Percentiles rank a stretch among this genome's conserved stretches.
Conservation (phyloP, 495 filamentous ascomycete genomes). For the Lichenothelia convexa region DNA sequence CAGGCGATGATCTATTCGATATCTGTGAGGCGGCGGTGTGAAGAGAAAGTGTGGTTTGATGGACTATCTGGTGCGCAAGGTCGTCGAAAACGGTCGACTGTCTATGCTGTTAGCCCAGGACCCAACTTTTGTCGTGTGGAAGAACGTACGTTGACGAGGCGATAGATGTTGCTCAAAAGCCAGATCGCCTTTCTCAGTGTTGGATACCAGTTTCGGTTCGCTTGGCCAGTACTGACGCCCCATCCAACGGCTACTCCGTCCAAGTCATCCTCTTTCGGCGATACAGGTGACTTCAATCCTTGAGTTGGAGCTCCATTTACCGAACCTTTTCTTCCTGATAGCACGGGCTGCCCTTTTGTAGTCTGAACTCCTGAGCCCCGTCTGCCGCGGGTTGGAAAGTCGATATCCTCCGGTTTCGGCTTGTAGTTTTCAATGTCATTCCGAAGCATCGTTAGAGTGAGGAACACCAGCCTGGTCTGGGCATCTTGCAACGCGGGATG, state of each 20-base stretch:
- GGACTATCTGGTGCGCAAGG: constrained; percentile 59
- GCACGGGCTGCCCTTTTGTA: constrained; percentile 18
- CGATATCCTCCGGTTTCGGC: constrained; percentile 49
- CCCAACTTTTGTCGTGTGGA: no score
- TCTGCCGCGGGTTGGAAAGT: constrained; percentile 38
- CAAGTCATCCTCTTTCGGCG: constrained; percentile 30
- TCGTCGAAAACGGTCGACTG: constrained; percentile 59
- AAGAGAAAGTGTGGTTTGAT: constrained; percentile 52
- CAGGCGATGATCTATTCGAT: constrained; percentile 22
- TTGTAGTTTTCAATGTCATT: constrained; percentile 53
- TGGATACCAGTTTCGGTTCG: constrained; percentile 42
- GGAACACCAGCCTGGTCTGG: constrained; percentile 56
- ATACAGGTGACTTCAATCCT: constrained; percentile 32
- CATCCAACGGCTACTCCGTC: constrained; percentile 11
- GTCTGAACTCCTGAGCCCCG: constrained; percentile 30
- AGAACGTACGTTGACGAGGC: constrained; percentile 55
- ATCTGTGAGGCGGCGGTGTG: constrained; percentile 32
- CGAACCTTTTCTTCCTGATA: constrained; percentile 23
- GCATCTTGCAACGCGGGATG: constrained; percentile 54
- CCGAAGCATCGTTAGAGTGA: constrained; percentile 46
- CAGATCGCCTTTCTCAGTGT: constrained; percentile 63
- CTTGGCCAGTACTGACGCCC: constrained; percentile 16
- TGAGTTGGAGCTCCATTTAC: constrained; percentile 24
- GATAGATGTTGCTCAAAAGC: constrained; percentile 69
- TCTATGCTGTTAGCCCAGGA: no score